A percentile compares a stretch with the other conserved stretches of the same genome.
Conservation (phyloP, 2,329 filamentous ascomycete species). For the Xylaria arbuscula region DNA sequence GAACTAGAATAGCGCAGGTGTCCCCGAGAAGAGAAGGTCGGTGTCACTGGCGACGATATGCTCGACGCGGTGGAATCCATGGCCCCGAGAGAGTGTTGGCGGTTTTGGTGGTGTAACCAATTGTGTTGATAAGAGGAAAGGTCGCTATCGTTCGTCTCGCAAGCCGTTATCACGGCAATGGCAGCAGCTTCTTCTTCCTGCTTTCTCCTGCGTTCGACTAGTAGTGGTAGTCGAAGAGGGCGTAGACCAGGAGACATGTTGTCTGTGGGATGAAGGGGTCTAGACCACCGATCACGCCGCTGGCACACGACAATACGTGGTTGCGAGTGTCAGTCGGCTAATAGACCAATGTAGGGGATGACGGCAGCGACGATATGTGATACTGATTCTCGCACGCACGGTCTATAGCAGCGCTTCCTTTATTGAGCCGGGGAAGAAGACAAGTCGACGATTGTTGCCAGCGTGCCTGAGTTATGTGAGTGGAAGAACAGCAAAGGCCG, state of each 20-base stretch:
- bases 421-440: not conserved
- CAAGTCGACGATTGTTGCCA: constrained; percentile 13
- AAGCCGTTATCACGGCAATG: constrained; percentile 27
- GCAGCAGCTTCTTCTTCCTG: constrained; percentile 47
- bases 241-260: constrained; percentile 49
- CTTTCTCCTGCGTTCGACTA: constrained; percentile 49
- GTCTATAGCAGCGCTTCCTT: not conserved
- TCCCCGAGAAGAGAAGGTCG: constrained; percentile 73
- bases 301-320: constrained; percentile 27
- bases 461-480: constrained; percentile 20
- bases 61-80: constrained; percentile 72
- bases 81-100: constrained; percentile 50
- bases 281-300: constrained; percentile 38
- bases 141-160: constrained; percentile 49
- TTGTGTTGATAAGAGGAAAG: constrained; percentile 52
- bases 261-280: constrained; percentile 23
- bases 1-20: constrained; percentile 78
- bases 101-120: constrained; percentile 22
- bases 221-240: constrained; percentile 48
- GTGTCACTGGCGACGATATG: constrained; percentile 75
- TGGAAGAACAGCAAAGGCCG: constrained; percentile 11
- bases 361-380: not conserved
- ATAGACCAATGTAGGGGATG: constrained; percentile 3
- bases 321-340: constrained; percentile 1
- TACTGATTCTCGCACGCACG: not conserved